phyloP scores from a whole-genome alignment of 1,284 basidiomycete genomes.

The Stygiomarasmius scandens region DNA sequence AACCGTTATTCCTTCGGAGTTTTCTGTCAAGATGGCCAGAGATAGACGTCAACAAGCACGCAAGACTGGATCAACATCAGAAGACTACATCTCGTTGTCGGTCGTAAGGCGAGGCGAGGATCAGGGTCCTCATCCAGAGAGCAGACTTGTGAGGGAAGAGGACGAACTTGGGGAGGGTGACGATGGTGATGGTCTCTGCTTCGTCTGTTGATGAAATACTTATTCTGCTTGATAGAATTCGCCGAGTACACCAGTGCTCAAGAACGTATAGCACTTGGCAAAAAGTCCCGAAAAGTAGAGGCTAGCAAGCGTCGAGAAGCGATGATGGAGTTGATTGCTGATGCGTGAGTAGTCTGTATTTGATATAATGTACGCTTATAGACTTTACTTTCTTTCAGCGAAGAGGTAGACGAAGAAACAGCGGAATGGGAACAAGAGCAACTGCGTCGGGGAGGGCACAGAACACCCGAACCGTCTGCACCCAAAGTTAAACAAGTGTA shows the following conservation, averaged over 20 bases:
- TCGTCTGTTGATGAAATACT: neutral
- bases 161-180: conserved; percentile 93
- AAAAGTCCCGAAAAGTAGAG: conserved; percentile 80
- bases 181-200: conserved; percentile 64
- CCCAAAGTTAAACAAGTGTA: conserved; percentile 59
- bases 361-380: conserved; percentile 1
- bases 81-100: conserved; percentile 86
- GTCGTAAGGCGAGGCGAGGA: conserved; percentile 57
- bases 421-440: conserved; percentile 92
- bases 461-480: conserved; percentile 32
- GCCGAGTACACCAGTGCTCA: conserved; percentile 90
- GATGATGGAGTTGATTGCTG: conserved; percentile 87
- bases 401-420: conserved; percentile 87
- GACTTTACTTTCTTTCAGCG: conserved; percentile 45
- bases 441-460: conserved; percentile 72
- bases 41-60: conserved; percentile 73
- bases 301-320: conserved; percentile 70
- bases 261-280: conserved; percentile 85
- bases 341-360: conserved; percentile 60
- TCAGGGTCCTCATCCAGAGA: conserved; percentile 87
- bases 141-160: conserved; percentile 86
- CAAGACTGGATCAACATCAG: conserved; percentile 47
- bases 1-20: conserved; percentile 72
- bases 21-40: conserved; percentile 78
- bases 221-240: conserved; percentile 56